A percentile compares a stretch with the other conserved stretches of the same genome.
Conservation (phyloP, 2,329 filamentous ascomycete genomes). For the Karstenula rhodostoma region DNA sequence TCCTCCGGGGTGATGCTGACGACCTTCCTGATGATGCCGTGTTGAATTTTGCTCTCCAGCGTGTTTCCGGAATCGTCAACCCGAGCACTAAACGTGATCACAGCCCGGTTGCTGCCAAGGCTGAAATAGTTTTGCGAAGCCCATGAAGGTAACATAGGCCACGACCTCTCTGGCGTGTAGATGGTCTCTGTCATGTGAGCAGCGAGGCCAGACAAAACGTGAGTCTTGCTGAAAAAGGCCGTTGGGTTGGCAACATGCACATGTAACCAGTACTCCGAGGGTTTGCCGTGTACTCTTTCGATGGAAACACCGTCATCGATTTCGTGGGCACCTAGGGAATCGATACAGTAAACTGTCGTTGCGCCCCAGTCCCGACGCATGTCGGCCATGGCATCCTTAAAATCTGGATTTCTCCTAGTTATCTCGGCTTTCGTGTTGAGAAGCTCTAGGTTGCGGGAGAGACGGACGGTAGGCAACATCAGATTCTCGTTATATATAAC, state of each 20-base stretch:
- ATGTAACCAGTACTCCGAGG: slow-evolving; percentile 74
- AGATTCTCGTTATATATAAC: slow-evolving; percentile 66
- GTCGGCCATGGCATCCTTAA: slow-evolving; percentile 63
- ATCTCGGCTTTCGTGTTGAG: slow-evolving; percentile 46
- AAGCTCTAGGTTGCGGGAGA: slow-evolving; percentile 54
- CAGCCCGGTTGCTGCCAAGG: slow-evolving; percentile 61
- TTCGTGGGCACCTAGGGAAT: slow-evolving; percentile 70
- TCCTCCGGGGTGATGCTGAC: slow-evolving; percentile 59
- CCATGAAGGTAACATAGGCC: slow-evolving; percentile 64
- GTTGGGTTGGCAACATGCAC: slow-evolving; percentile 82
- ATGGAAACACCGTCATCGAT: slow-evolving; percentile 84
- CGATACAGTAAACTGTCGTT: slow-evolving; percentile 76
- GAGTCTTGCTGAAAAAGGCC: slow-evolving; percentile 69
- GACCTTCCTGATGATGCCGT: slow-evolving; percentile 64
- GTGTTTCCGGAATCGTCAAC: slow-evolving; percentile 61
- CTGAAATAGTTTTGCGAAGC: slow-evolving; percentile 62
- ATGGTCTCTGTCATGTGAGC: slow-evolving; percentile 64
- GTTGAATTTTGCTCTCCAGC: slow-evolving; percentile 62
- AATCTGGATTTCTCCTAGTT: slow-evolving; percentile 38
- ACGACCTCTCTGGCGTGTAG: slow-evolving; percentile 65
- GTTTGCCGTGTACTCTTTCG: slow-evolving; percentile 62
- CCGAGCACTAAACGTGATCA: slow-evolving; percentile 67
- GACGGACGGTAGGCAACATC: slow-evolving; percentile 58
- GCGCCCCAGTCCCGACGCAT: slow-evolving; percentile 67
- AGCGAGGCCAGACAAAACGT: slow-evolving; percentile 67